phyloP scores from a whole-genome alignment of 169 alveolate species.

The Plasmodium sp. region DNA sequence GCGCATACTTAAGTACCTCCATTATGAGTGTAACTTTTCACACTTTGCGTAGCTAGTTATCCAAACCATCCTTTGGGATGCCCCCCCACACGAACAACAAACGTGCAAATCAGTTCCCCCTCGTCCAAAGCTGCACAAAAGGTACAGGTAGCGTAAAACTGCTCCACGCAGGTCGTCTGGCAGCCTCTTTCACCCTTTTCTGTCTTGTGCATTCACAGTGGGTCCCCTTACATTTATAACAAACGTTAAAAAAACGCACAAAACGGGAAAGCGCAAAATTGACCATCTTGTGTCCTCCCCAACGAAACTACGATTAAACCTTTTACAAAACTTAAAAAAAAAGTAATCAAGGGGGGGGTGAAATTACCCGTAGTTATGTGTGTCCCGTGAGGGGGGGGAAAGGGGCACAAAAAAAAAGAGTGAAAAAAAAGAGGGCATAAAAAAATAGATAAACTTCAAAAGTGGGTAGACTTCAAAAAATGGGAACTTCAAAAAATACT shows the following conservation, averaged over 20 bases:
- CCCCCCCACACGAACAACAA: neutral
- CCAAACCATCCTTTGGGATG: neutral
- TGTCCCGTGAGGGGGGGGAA: neutral
- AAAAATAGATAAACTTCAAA: neutral
- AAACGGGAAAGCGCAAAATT: neutral
- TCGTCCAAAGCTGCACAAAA: neutral
- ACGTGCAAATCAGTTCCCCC: neutral
- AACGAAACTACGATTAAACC: neutral
- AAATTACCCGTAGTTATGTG: neutral
- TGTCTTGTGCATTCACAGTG: neutral
- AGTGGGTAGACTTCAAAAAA: neutral
- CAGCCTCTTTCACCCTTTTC: neutral
- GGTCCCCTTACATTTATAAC: neutral
- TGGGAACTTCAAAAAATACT: neutral
- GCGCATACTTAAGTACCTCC: neutral
- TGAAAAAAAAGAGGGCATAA: neutral
- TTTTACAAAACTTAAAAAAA: constrained; percentile 3
- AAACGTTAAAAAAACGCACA: neutral
- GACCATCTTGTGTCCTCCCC: neutral
- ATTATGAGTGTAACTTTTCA: neutral
- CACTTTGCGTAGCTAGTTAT: neutral
- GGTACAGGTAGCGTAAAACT: neutral
- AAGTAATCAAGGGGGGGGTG: neutral
- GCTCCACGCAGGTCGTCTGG: neutral
- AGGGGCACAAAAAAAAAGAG: neutral